Percentiles rank a stretch among this genome's conserved stretches.
phyloP scores from a whole-genome alignment of 495 filamentous ascomycete genomes.

The Amphirosellinia nigrospora region DNA sequence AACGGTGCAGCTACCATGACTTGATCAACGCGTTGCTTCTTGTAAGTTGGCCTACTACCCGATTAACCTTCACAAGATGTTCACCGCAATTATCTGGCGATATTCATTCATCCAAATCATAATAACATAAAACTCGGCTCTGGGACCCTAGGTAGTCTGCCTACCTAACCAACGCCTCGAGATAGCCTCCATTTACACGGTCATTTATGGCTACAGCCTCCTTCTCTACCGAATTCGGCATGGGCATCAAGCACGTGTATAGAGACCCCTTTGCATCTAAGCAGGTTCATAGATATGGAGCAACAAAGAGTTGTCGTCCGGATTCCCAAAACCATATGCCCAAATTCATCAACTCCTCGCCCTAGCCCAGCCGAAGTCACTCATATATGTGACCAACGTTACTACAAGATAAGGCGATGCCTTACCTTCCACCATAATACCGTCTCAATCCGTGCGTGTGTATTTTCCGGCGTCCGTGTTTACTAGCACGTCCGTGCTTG shows the following conservation, averaged over 20 bases:
- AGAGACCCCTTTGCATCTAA: not conserved
- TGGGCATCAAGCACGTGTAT: not conserved
- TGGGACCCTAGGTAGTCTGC: not conserved
- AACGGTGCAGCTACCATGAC: no score
- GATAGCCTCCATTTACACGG: not conserved
- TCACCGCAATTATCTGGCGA: no score
- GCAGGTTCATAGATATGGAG: not conserved
- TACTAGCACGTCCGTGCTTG: not conserved
- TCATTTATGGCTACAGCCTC: no score
- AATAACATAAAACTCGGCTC: slow-evolving; percentile 7
- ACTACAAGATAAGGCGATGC: not conserved
- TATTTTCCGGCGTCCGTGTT: not conserved
- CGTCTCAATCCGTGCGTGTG: not conserved
- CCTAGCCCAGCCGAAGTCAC: not conserved
- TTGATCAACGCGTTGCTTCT: no score
- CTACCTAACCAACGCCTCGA: not conserved
- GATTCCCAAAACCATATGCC: not conserved
- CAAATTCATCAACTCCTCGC: not conserved
- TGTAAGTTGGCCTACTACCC: no score
- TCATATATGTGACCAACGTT: not conserved
- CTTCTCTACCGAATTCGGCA: not conserved
- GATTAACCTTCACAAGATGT: no score
- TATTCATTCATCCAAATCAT: slow-evolving; percentile 1
- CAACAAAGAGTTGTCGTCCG: not conserved
- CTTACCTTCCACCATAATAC: not conserved